Evolutionary conservation across 192 early-diverging fungal genomes (phyloP).

Genomic region (Globomyces pollinis-pini): DNA sequence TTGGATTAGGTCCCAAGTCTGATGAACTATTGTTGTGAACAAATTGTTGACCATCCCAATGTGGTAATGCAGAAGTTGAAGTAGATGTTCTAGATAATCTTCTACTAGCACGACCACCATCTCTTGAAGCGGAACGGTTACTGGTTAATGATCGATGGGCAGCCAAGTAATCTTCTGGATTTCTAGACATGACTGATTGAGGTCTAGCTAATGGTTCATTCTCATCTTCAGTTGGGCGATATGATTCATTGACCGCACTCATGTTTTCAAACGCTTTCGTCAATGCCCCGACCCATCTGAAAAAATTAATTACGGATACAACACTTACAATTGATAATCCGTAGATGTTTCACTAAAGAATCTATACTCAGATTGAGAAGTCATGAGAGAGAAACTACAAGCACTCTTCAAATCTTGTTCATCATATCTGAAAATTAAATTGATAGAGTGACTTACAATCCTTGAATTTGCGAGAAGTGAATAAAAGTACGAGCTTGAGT

Average conservation of each 20-base stretch:
- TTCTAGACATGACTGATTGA: background rate
- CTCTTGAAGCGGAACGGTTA: constrained; percentile 1
- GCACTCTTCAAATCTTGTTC: constrained; percentile 18
- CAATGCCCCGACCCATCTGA: constrained; percentile 38
- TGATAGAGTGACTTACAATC: constrained; percentile 2
- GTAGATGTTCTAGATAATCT: too few species aligned
- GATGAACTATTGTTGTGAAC: background rate
- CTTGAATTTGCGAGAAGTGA: constrained; percentile 22
- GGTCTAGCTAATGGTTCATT: background rate
- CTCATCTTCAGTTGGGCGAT: background rate
- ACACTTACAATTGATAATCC: constrained; percentile 23
- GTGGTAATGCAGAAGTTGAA: too few species aligned
- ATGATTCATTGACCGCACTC: background rate
- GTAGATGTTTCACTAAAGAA: constrained; percentile 22
- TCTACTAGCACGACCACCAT: background rate
- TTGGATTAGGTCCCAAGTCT: background rate
- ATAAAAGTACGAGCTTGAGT: constrained; percentile 13
- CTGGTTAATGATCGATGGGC: background rate
- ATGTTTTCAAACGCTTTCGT: constrained; percentile 7
- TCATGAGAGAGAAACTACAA: constrained; percentile 19
- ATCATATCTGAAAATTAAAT: background rate
- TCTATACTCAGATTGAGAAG: constrained; percentile 16
- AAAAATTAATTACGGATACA: too few species aligned
- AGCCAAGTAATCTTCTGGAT: constrained; percentile 8
- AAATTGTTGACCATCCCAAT: too few species aligned